Evolutionary conservation across 768 basidiomycete species (phyloP), one percentile per base, ranked within the genome.

Genomic region (Galerina marginata): DNA sequence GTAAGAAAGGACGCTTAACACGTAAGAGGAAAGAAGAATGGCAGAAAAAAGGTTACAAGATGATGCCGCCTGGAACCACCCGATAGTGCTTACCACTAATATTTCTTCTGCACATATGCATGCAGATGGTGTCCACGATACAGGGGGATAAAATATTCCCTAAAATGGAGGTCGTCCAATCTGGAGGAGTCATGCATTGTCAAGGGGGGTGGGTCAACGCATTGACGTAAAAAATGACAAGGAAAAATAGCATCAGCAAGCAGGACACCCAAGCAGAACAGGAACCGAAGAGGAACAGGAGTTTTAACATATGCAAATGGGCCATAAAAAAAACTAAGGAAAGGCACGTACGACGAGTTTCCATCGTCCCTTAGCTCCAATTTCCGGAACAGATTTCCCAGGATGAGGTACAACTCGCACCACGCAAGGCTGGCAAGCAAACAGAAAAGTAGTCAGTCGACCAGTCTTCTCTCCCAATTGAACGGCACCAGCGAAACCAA

Each of bases 311-410:
- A 20, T 6, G 15, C n/a, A 38, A 40, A 49, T 2, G 11, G 20
- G 4, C 25, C 6, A 44, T 44, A 5, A 51, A n/a, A n/a, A n/a
- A 5, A 9, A 43, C 11, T 11, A 49, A 37, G n/a, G n/a, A 48
- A 45, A 29, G 20, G 29, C 14, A 51, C 48, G 36, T 46, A 63
- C 59, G 62, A 59, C 23, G 65, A 54, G 25, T 63, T 54, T 14
- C 57, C 61, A 39, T 64, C 64, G 15, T 62, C 50, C 38, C 58
- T 50, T 48, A 76, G 49, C 33, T 75, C 69, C 16, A 74, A 66
- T 54, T 68, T 74, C 20, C 73, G 69, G 62, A 77, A 75, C 9
- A 78, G 12, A 55, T 76, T 71, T 23, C 70, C 75, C 56, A 77
- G 60, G 29, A 64, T 67, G 40, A 74, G 62, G 50, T 73, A 71